Evolutionary conservation across 257 asterid genomes (phyloP).

Genomic region (Mentha longifolia): DNA sequence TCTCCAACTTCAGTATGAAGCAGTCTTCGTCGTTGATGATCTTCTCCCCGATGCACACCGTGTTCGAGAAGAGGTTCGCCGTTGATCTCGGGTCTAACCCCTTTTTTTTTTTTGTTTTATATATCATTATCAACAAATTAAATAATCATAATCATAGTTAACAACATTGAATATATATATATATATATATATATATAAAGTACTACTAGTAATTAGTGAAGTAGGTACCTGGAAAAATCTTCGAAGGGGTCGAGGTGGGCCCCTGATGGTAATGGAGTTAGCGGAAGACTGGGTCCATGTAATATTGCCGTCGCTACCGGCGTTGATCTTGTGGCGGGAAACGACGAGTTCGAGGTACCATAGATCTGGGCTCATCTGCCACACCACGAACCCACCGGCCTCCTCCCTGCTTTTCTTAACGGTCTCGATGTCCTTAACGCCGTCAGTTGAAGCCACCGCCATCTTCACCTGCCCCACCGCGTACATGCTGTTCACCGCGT

Average conservation of each 20-base stretch:
- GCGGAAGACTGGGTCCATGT: slow-evolving; percentile 86
- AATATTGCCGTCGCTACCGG: slow-evolving; percentile 86
- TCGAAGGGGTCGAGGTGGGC: slow-evolving; percentile 88
- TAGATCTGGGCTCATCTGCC: slow-evolving; percentile 92
- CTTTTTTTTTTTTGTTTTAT: too few species aligned
- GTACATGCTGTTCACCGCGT: slow-evolving; percentile 72
- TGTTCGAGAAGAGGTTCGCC: slow-evolving; percentile 76
- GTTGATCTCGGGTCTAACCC: slow-evolving; percentile 94
- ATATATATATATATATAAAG: too few species aligned
- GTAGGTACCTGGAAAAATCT: slow-evolving; percentile 78
- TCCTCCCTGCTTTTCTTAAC: slow-evolving; percentile 44
- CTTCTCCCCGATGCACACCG: slow-evolving; percentile 82
- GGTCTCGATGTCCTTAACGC: slow-evolving; percentile 36
- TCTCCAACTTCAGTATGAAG: slow-evolving; percentile 72
- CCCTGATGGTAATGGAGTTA: slow-evolving; percentile 56
- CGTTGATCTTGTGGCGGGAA: slow-evolving; percentile 69
- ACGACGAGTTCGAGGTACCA: slow-evolving; percentile 91
- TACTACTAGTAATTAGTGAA: too few species aligned
- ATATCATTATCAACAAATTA: too few species aligned
- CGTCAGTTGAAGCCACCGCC: slow-evolving; percentile 58
- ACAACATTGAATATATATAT: too few species aligned
- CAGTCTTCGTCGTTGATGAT: slow-evolving; percentile 63
- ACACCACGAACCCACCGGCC: slow-evolving; percentile 85
- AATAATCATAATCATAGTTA: too few species aligned
- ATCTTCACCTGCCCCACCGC: slow-evolving; percentile 88